These are phyloP conservation scores for Beauveria medogensis DNA, from an alignment of 2,329 filamentous ascomycete genomes.

Conservation along the genomic window DNA sequence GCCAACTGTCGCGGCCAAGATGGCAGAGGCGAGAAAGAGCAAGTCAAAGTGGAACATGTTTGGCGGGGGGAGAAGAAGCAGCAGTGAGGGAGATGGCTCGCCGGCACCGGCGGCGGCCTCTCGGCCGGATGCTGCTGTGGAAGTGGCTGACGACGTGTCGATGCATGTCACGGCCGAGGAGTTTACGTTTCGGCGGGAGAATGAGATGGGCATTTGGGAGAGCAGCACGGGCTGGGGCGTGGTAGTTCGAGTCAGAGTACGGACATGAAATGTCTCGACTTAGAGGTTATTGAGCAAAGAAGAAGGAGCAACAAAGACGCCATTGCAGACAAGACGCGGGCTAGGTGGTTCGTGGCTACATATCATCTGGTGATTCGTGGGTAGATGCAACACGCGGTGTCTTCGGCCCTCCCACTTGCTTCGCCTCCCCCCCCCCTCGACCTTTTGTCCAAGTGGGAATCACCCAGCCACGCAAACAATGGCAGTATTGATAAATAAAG, in stretches of 20 bases:
- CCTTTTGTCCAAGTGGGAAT: too few species aligned
- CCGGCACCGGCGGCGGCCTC: background rate
- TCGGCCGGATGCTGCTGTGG: background rate
- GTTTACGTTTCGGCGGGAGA: constrained; percentile 36
- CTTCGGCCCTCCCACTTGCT: too few species aligned
- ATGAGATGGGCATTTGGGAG: constrained; percentile 37
- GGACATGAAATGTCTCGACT: background rate
- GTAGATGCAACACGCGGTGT: background rate
- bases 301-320: background rate
- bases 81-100: background rate
- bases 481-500: too few species aligned
- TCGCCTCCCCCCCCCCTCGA: too few species aligned
- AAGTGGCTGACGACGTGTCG: constrained; percentile 16
- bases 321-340: background rate
- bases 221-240: constrained; percentile 35
- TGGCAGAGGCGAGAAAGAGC: constrained; percentile 23
- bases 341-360: background rate
- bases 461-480: too few species aligned
- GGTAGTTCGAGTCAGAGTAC: constrained; percentile 25
- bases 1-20: constrained; percentile 20
- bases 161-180: constrained; percentile 33
- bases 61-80: background rate
- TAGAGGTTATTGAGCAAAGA: too few species aligned
- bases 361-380: background rate
- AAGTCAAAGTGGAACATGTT: constrained; percentile 17